Evolutionary conservation across 192 early-diverging fungal genomes (phyloP).

Genomic region (Gonapodya prolifera): DNA sequence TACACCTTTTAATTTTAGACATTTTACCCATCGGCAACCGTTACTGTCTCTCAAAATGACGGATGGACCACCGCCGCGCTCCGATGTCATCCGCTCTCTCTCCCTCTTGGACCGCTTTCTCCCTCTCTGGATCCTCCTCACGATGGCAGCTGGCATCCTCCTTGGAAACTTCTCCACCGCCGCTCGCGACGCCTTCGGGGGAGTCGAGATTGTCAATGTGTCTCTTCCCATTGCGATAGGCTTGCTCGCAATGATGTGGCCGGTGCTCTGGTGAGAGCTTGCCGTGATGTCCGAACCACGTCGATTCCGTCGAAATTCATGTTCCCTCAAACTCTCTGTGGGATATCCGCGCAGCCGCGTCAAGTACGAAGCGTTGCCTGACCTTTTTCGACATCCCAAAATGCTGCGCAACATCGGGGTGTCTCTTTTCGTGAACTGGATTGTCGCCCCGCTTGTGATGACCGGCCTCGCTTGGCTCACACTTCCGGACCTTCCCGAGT

Average conservation of each 20-base stretch:
- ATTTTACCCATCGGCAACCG: no score
- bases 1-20: no score
- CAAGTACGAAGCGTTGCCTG: conserved; percentile 28
- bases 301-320: no score
- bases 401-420: conserved; percentile 39
- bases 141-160: conserved; percentile 43
- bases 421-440: conserved; percentile 51
- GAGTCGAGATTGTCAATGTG: conserved; percentile 43
- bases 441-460: conserved; percentile 55
- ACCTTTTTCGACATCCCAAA: conserved; percentile 21
- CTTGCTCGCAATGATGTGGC: conserved; percentile 60
- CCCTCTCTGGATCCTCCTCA: conserved; percentile 21
- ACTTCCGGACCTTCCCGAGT: conserved; percentile 49
- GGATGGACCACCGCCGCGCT: no score
- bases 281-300: neutral
- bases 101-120: conserved; percentile 24
- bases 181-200: conserved; percentile 33
- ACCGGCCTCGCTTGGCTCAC: conserved; percentile 50
- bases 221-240: conserved; percentile 58
- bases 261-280: conserved; percentile 29
- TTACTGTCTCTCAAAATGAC: no score
- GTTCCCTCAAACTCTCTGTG: neutral
- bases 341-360: conserved; percentile 22
- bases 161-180: conserved; percentile 44
- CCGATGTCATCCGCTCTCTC: conserved; percentile 8